Conservation (phyloP, 2,329 filamentous ascomycete genomes). For the Apiospora pterosperma region DNA sequence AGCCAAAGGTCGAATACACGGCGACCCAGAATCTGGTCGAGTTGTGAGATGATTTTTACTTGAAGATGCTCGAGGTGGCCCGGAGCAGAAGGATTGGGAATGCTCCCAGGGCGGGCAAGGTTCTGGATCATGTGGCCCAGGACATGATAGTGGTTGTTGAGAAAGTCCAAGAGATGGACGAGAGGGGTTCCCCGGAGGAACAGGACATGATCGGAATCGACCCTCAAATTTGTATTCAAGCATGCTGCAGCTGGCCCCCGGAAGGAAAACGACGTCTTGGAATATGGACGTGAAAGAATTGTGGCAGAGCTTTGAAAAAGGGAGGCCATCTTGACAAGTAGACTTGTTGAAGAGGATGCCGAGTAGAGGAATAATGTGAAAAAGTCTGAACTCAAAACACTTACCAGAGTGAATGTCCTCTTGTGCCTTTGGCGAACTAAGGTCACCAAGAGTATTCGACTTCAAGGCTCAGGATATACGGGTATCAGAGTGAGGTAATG, state of each 20-base stretch:
- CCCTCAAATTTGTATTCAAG: too few species aligned
- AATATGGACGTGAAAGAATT: not conserved
- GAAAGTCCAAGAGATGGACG: not conserved
- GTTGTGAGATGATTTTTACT: not conserved
- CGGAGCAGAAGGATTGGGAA: too few species aligned
- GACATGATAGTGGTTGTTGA: not conserved
- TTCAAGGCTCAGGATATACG: not conserved
- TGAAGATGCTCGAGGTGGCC: not conserved
- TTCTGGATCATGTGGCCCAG: not conserved
- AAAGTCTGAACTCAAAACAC: not conserved
- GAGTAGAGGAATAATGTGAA: not conserved
- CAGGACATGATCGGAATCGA: not conserved
- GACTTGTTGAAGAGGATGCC: not conserved
- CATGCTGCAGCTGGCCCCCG: not conserved
- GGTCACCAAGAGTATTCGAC: not conserved
- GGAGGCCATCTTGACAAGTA: not conserved
- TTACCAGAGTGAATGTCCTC: not conserved
- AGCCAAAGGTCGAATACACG: not conserved
- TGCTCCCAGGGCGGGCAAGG: not conserved
- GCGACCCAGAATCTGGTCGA: not conserved
- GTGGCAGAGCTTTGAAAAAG: not conserved
- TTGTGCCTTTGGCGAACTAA: not conserved
- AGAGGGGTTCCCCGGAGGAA: not conserved
- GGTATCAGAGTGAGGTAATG: not conserved
- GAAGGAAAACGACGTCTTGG: not conserved